These are phyloP conservation scores for Acephala macrosclerotiorum DNA, from an alignment of 2,329 filamentous ascomycete genomes.

Conservation along the genomic window DNA sequence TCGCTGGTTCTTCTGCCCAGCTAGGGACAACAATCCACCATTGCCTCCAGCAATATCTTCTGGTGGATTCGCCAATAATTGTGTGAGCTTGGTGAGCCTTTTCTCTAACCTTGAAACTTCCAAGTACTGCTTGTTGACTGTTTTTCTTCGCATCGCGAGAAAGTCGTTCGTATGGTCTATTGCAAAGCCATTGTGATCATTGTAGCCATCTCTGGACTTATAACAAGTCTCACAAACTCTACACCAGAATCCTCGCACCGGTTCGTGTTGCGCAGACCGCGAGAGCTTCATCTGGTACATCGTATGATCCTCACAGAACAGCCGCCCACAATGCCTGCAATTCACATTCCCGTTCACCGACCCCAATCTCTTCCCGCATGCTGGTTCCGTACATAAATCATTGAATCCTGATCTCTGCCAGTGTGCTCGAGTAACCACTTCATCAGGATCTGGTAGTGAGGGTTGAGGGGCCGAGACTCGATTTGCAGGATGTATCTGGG, in stretches of 20 bases:
- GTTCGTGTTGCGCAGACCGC: constrained; percentile 86
- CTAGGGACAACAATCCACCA: constrained; percentile 60
- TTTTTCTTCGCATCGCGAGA: constrained; percentile 72
- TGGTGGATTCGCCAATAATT: constrained; percentile 78
- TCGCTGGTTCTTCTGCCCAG: constrained; percentile 76
- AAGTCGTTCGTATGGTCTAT: constrained; percentile 79
- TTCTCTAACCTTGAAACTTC: constrained; percentile 93
- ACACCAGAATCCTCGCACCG: constrained; percentile 89
- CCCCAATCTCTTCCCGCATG: constrained; percentile 82
- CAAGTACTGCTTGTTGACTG: constrained; percentile 83
- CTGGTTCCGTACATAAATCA: constrained; percentile 86
- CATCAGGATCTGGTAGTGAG: constrained; percentile 74
- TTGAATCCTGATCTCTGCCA: constrained; percentile 82
- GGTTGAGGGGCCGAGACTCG: constrained; percentile 43
- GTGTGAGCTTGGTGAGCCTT: constrained; percentile 87
- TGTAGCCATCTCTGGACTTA: constrained; percentile 95
- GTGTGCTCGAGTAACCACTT: constrained; percentile 85
- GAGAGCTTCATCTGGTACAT: constrained; percentile 99
- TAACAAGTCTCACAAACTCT: constrained; percentile 99
- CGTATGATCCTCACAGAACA: constrained; percentile 97
- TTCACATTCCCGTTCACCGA: constrained; percentile 86
- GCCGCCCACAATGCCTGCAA: constrained; percentile 87
- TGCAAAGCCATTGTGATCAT: constrained; percentile 79
- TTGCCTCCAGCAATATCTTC: constrained; percentile 64
- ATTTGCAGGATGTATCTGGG: constrained; percentile 47